Percentiles rank a stretch among this genome's conserved stretches.
Conservation (phyloP, 306 rosid genomes). For the Quercus engelmannii region DNA sequence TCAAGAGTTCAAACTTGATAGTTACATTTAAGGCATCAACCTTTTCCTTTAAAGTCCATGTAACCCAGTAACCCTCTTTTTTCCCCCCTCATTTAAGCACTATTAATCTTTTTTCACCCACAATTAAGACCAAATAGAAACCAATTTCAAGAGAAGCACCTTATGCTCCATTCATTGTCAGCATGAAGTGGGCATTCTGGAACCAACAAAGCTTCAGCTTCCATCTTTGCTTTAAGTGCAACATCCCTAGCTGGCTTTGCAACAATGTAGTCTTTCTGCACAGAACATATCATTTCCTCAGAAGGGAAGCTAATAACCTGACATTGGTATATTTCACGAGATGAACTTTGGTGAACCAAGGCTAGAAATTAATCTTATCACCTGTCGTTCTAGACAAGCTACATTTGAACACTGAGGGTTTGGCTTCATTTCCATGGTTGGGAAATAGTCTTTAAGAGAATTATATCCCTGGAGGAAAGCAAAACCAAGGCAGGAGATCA, state of each 20-base stretch:
- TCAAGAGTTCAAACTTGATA: background rate
- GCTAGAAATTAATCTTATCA: constrained; percentile 25
- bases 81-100: background rate
- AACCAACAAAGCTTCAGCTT: constrained; percentile 53
- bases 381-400: constrained; percentile 86
- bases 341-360: constrained; percentile 8
- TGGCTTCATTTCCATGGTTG: constrained; percentile 99
- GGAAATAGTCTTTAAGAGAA: constrained; percentile 93
- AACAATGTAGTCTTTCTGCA: constrained; percentile 71
- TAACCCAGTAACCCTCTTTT: background rate
- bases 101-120: background rate
- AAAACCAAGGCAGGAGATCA: constrained; percentile 13
- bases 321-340: background rate
- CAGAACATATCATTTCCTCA: constrained; percentile 9
- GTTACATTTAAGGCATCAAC: background rate
- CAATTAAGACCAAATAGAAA: background rate
- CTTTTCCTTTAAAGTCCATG: background rate
- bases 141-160: constrained; percentile 42
- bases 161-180: constrained; percentile 96
- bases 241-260: constrained; percentile 88
- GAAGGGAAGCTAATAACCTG: background rate
- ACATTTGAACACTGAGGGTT: constrained; percentile 94
- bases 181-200: constrained; percentile 68
- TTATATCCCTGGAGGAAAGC: constrained; percentile 77
- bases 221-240: constrained; percentile 76